Evolutionary conservation across 192 early-diverging fungal genomes (phyloP).

Genomic region (Coemansia sp.): DNA sequence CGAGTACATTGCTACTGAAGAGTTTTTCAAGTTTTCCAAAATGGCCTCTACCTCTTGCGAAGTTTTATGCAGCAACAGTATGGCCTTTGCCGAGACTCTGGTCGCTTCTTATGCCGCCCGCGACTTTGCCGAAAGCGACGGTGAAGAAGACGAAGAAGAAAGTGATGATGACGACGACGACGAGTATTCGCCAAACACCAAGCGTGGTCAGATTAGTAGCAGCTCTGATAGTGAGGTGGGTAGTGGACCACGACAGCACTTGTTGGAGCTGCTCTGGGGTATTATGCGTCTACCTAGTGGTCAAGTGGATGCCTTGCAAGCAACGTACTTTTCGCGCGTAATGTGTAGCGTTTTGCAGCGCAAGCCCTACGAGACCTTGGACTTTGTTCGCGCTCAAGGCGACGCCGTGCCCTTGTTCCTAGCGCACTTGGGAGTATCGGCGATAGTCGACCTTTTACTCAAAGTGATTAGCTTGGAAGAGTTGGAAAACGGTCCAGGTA

Average conservation of each 20-base stretch:
- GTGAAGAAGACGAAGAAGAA: not conserved
- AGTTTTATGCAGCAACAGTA: constrained; percentile 51
- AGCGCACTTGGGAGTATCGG: constrained; percentile 79
- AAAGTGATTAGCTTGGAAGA: constrained; percentile 94
- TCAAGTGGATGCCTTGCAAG: constrained; percentile 76
- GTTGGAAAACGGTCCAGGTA: constrained; percentile 77
- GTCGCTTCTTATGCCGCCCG: constrained; percentile 24
- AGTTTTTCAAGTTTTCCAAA: constrained; percentile 69
- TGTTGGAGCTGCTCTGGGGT: constrained; percentile 83
- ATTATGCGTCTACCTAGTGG: constrained; percentile 71
- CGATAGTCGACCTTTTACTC: constrained; percentile 88
- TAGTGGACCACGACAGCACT: constrained; percentile 39
- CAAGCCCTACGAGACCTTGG: constrained; percentile 87
- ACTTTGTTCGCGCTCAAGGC: constrained; percentile 77
- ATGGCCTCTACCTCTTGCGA: constrained; percentile 49
- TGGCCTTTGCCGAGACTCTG: constrained; percentile 42
- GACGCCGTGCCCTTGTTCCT: constrained; percentile 77
- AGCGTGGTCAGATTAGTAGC: not conserved
- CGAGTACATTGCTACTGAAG: constrained; percentile 79
- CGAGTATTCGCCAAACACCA: not conserved
- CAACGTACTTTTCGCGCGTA: constrained; percentile 90
- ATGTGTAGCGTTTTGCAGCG: constrained; percentile 84
- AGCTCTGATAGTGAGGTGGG: not conserved
- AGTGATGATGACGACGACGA: not conserved
- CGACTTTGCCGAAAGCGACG: constrained; percentile 51